phyloP scores from a whole-genome alignment of 768 basidiomycete species.

The Phanerodontia chrysosporium region DNA sequence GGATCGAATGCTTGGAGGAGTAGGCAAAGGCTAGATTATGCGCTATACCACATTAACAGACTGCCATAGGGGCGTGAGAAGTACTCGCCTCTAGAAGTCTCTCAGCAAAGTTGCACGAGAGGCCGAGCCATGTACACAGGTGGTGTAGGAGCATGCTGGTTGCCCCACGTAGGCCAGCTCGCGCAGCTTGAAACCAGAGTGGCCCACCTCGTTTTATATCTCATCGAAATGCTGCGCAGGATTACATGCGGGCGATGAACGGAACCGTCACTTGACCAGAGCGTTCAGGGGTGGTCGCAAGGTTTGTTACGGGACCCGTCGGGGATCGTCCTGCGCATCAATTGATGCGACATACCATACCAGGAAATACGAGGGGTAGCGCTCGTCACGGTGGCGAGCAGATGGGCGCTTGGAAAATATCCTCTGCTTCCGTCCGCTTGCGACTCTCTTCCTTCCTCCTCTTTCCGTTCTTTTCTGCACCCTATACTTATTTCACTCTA shows the following conservation, averaged over 20 bases:
- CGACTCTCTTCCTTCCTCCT: slow-evolving; percentile 1
- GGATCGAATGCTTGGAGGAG: neutral
- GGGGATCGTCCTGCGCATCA: neutral
- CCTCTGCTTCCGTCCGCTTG: neutral
- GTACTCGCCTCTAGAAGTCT: neutral
- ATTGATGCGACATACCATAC: neutral
- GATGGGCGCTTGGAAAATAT: slow-evolving; percentile 12
- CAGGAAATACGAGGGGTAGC: neutral
- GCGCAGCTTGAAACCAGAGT: too few relatives aligned
- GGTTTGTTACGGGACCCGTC: too few relatives aligned
- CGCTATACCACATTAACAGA: neutral
- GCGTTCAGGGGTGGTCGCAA: too few relatives aligned
- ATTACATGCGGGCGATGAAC: too few relatives aligned
- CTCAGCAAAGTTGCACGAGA: neutral
- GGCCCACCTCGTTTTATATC: too few relatives aligned
- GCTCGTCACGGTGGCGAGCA: neutral
- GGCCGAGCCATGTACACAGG: neutral
- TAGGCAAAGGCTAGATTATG: neutral
- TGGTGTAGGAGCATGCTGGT: neutral
- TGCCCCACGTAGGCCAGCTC: too few relatives aligned
- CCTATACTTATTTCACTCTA: slow-evolving; percentile 25
- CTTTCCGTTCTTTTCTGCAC: slow-evolving; percentile 15
- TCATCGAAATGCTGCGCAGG: too few relatives aligned
- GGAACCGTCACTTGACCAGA: too few relatives aligned
- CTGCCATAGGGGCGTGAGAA: neutral